Conservation (phyloP, 164 flowering plant species). For the Protea cynaroides region DNA sequence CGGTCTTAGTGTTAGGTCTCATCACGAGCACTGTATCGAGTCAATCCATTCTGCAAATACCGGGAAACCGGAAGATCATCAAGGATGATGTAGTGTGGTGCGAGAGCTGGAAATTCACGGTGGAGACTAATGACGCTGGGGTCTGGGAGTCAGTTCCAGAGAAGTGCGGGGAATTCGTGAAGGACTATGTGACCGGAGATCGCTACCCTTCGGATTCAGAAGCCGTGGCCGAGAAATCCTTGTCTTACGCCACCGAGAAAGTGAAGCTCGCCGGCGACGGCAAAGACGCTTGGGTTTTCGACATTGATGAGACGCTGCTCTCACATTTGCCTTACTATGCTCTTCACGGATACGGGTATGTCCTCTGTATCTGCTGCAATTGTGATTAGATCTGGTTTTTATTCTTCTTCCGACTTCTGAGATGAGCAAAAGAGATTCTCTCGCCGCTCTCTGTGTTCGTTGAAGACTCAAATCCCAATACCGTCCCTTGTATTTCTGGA, state of each 20-base stretch:
- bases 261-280: conserved; percentile 51
- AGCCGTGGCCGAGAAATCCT: conserved; percentile 35
- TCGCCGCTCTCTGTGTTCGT: too few relatives aligned
- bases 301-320: conserved; percentile 40
- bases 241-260: conserved; percentile 35
- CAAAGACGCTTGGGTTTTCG: conserved; percentile 73
- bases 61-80: conserved; percentile 6
- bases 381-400: too few relatives aligned
- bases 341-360: conserved; percentile 58
- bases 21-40: conserved; percentile 6
- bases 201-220: conserved; percentile 52
- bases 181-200: conserved; percentile 54
- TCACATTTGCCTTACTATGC: conserved; percentile 65
- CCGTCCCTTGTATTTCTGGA: too few relatives aligned
- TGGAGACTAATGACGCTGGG: conserved; percentile 80
- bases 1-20: conserved; percentile 8
- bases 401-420: too few relatives aligned
- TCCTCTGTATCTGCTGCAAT: too few relatives aligned
- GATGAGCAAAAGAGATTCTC: too few relatives aligned
- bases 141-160: conserved; percentile 46
- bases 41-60: conserved; percentile 22
- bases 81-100: conserved; percentile 43
- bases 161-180: conserved; percentile 42
- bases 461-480: too few relatives aligned
- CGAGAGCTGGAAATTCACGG: conserved; percentile 70